These are phyloP conservation scores for Cyclotella kingstonii DNA, from an alignment of 108 stramenopile genomes.

Conservation along the genomic window DNA sequence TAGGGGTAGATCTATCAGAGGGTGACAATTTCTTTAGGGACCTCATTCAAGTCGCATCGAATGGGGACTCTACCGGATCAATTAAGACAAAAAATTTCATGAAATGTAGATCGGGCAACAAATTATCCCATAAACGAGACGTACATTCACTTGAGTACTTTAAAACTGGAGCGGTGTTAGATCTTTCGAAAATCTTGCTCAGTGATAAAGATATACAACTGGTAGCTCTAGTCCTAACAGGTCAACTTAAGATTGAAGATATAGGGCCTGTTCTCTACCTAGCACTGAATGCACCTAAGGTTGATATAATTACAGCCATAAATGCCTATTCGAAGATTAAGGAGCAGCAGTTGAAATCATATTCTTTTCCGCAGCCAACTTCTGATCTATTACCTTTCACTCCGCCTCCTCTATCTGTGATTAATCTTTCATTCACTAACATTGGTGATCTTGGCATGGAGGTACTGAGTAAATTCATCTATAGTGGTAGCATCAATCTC, in stretches of 20 bases:
- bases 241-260: conserved; percentile 61
- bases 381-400: conserved; percentile 9
- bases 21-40: conserved; percentile 37
- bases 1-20: conserved; percentile 31
- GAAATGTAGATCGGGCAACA: conserved; percentile 3
- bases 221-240: conserved; percentile 66
- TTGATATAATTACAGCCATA: conserved; percentile 42
- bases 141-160: conserved; percentile 67
- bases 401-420: conserved; percentile 61
- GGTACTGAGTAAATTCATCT: conserved; percentile 57
- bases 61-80: not conserved
- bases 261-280: conserved; percentile 54
- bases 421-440: conserved; percentile 79
- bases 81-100: not conserved
- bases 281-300: conserved; percentile 53
- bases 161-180: conserved; percentile 67
- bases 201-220: conserved; percentile 57
- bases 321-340: conserved; percentile 36
- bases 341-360: conserved; percentile 32
- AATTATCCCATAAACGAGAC: conserved; percentile 26
- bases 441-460: conserved; percentile 77
- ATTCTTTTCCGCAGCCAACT: conserved; percentile 19
- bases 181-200: conserved; percentile 67
- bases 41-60: conserved; percentile 21
- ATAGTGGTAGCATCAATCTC: conserved; percentile 45